Percentiles rank a stretch among this genome's conserved stretches.
phyloP scores from a whole-genome alignment of 148 eudicot genomes.

The Pharnaceum exiguum region DNA sequence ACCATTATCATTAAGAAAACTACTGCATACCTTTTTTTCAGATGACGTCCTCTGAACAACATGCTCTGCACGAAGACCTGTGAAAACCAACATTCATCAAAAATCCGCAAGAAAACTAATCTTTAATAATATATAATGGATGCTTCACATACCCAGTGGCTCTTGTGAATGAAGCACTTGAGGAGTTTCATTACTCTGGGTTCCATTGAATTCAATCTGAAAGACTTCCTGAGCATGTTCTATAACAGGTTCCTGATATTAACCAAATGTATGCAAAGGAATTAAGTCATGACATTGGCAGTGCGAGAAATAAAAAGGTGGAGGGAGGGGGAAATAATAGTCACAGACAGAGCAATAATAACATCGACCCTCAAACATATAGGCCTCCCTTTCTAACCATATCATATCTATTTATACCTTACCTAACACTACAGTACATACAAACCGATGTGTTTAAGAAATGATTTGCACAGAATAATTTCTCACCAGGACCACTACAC shows the following conservation, averaged over 20 bases:
- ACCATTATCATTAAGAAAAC: not conserved
- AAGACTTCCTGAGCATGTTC: slow-evolving; percentile 15
- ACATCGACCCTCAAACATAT: no score
- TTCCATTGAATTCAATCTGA: slow-evolving; percentile 28
- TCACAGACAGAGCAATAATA: no score
- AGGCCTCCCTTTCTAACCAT: no score
- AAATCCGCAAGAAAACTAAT: not conserved
- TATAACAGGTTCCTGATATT: slow-evolving; percentile 33
- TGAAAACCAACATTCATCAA: slow-evolving; percentile 1
- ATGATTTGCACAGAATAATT: no score
- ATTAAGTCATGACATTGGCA: no score
- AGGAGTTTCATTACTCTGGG: slow-evolving; percentile 27
- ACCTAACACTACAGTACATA: no score
- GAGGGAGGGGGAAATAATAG: no score
- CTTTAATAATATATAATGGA: not conserved
- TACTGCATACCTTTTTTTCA: slow-evolving; percentile 31
- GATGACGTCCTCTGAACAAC: slow-evolving; percentile 23
- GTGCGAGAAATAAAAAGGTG: no score
- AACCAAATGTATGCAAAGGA: not conserved
- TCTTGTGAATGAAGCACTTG: slow-evolving; percentile 13
- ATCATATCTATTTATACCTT: no score
- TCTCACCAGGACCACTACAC: no score
- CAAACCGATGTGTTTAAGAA: no score
- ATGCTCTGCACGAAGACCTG: slow-evolving; percentile 33
- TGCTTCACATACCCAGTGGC: slow-evolving; percentile 16